Evolutionary conservation across 768 basidiomycete species (phyloP).

Genomic region (Strobilomyces dryophilus): DNA sequence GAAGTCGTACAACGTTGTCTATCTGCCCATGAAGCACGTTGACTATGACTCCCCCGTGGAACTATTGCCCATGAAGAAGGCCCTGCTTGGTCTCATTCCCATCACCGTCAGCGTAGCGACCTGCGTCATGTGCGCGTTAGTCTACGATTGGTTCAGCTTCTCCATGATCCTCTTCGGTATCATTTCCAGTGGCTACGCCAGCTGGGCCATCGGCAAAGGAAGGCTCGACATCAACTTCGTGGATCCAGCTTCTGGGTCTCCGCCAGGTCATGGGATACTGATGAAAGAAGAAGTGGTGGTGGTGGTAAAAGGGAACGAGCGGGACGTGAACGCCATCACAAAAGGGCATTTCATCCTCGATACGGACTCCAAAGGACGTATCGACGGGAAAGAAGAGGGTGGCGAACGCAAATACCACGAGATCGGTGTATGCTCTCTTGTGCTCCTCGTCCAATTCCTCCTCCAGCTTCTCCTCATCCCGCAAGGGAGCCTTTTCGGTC

Average conservation of each 20-base stretch:
- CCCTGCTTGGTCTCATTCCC: slow-evolving; percentile 19
- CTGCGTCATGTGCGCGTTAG: slow-evolving; percentile 22
- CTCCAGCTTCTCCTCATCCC: slow-evolving; percentile 33
- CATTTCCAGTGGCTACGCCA: slow-evolving; percentile 27
- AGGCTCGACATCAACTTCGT: slow-evolving; percentile 14
- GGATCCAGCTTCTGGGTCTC: slow-evolving; percentile 16
- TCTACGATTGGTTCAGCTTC: slow-evolving; percentile 30
- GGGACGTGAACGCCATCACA: slow-evolving; percentile 27
- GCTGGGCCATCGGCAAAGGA: slow-evolving; percentile 23
- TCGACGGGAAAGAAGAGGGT: neutral
- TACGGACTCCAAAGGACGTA: neutral
- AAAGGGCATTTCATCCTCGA: slow-evolving; percentile 27
- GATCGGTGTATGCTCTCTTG: slow-evolving; percentile 26
- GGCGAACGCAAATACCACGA: neutral
- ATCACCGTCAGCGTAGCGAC: slow-evolving; percentile 21
- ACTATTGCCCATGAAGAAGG: neutral
- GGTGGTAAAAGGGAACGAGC: slow-evolving; percentile 26
- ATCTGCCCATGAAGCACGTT: slow-evolving; percentile 18
- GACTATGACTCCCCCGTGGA: neutral
- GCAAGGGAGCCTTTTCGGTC: slow-evolving; percentile 32
- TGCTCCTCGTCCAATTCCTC: slow-evolving; percentile 30
- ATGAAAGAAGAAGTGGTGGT: slow-evolving; percentile 15
- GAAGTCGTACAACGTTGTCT: slow-evolving; percentile 7
- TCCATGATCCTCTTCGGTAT: slow-evolving; percentile 32
- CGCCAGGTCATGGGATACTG: slow-evolving; percentile 30